Conservation (phyloP, 192 early-diverging fungal genomes). For the Funneliformis mosseae region DNA sequence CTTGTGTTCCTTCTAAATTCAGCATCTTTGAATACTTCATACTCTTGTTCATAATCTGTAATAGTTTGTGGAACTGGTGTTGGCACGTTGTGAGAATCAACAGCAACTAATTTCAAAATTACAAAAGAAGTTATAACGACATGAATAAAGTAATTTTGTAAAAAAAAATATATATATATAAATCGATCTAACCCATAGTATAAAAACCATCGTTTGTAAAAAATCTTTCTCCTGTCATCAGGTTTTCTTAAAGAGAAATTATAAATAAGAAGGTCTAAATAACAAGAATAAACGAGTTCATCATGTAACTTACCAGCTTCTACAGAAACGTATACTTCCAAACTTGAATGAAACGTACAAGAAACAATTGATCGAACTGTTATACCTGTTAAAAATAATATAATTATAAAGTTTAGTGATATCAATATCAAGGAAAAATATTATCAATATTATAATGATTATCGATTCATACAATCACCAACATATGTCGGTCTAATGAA, state of each 20-base stretch:
- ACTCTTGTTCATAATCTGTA: constrained; percentile 40
- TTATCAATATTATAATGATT: background rate
- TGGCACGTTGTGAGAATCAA: constrained; percentile 40
- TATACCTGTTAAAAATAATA: constrained; percentile 40
- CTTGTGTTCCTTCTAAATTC: constrained; percentile 38
- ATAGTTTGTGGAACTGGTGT: constrained; percentile 40
- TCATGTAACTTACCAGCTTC: constrained; percentile 42
- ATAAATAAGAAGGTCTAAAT: background rate
- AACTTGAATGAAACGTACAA: constrained; percentile 53
- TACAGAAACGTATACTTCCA: constrained; percentile 61
- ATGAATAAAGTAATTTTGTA: background rate
- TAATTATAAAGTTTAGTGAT: background rate
- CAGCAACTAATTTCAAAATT: constrained; percentile 38
- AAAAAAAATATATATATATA: background rate
- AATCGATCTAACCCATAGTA: constrained; percentile 47
- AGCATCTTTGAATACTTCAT: constrained; percentile 37
- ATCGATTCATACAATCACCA: constrained; percentile 38
- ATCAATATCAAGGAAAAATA: background rate
- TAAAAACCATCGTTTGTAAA: constrained; percentile 65
- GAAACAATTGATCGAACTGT: constrained; percentile 60
- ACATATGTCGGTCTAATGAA: constrained; percentile 57
- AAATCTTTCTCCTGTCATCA: constrained; percentile 54
- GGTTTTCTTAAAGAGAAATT: constrained; percentile 42
- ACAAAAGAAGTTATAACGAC: background rate
- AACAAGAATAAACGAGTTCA: background rate